Base-by-base conservation (phyloP, 2,329 filamentous ascomycete species). In the Pseudocercospora macadamiae region DNA sequence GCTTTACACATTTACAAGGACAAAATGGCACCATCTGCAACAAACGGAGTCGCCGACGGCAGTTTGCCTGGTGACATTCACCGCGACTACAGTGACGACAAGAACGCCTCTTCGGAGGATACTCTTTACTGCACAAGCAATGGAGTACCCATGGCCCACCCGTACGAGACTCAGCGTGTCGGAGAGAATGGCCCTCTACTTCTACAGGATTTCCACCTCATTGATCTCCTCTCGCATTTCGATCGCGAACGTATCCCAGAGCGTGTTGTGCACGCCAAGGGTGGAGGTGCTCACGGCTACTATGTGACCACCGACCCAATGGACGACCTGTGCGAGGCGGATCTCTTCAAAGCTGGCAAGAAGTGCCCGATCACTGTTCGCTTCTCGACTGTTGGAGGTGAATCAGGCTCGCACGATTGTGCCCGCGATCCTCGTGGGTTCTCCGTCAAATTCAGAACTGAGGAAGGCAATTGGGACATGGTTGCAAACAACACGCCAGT, bases 381-480 rank as follows among this genome's bases (percentile, higher is more conserved):
- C 3, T 91, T 92, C 75, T 91, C 88, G 0, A 92, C 89, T 1
- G 89, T 91, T 3, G 88, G 88, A 70, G 88, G 88, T 60, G 88
- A 91, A 73, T 85, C 84, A 58, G 88, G 88, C 5, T 89, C 86
- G 3, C 81, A 88, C 57, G 89, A 91, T 68, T 86, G 84, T 64
- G 88, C 87, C 28, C 84, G 89, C 59, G 89, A 92, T 65, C 88
- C 88, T 8, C 80, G 88, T 68, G 89, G 89, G 0, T 91, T 91
- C 68, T 82, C 87, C 1, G 79, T 89, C 63, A 91, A 91, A 75
- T 88, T 91, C 75, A 82, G 86, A 34, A 90, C 88, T 0, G 84
- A 87, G 16, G 85, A 90, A 66, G 88, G 88, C n/a, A 90, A 90
- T 66, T 89, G 84, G 82, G 87, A 90, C 68, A 80, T 87, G 73